Evolutionary conservation across 805 yeast genomes (phyloP), one percentile per base, ranked within the genome.

Genomic region (Tetrapisispora fleetii): DNA sequence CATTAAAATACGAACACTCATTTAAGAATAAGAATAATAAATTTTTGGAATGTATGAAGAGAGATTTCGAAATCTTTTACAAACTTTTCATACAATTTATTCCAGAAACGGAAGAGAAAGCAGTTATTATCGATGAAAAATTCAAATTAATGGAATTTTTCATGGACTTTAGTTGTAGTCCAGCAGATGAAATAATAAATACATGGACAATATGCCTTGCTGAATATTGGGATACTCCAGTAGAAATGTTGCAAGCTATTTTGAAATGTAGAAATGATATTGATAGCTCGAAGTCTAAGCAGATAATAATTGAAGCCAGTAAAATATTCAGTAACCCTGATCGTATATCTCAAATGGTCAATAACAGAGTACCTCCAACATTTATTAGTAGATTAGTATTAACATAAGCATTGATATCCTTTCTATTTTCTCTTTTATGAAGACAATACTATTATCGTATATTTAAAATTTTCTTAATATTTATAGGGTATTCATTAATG

Each of bases 211-310:
- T 75, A 40, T 76, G 85, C 37, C 68, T 88, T 46, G 70, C 71
- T 13, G 76, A 75, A 38, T 88, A 82, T 69, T 81, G 87, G 68
- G 89, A 87, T 62, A 81, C 90, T 50, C 89, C 95, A 0, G 67
- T 82, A 8, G 82, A 78, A 45, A 77, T 88, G 58, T 73, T 90
- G 40, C 77, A 76, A 41, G 80, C 81, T 14, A 75, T 88, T 39
- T 71, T 89, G 47, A 70, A 72, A 54, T 63, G 70, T 37, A 63
- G 73, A 50, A 63, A 67, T 47, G 72, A 69, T 46, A 59, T 67
- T 40, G 71, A 67, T 42, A 58, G 55, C 35, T 63, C 67, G 13
- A 47, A 45, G 1, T 49, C 62, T n/a, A 63, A 60, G 42, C 48
- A 48, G 21, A 50, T 58, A 3, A 3, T 57, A 10, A 53, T 56